Conservation (phyloP, 1,139 yeast species). For the Meyerozyma athensensis region DNA sequence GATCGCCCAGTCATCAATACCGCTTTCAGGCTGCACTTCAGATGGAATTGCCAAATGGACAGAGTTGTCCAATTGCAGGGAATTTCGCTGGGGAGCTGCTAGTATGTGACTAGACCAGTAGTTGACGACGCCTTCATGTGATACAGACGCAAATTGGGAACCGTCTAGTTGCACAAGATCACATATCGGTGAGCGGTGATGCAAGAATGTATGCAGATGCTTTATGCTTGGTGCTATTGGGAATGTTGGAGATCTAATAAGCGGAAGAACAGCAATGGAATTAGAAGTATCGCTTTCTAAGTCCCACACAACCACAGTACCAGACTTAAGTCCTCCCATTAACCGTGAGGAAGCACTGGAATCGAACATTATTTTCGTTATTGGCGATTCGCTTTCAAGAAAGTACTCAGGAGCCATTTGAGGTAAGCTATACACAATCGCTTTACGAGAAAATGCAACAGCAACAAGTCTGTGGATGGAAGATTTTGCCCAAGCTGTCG, state of each 20-base stretch:
- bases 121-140: constrained; percentile 33
- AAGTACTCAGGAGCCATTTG: constrained; percentile 43
- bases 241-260: constrained; percentile 23
- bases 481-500: constrained; percentile 9
- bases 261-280: constrained; percentile 22
- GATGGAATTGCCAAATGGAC: not conserved
- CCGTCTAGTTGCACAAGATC: constrained; percentile 4
- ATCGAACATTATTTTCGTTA: constrained; percentile 41
- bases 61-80: constrained; percentile 13
- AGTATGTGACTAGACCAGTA: constrained; percentile 39
- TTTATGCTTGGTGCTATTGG: constrained; percentile 8
- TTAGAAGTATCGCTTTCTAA: constrained; percentile 14
- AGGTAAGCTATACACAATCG: constrained; percentile 24
- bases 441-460: constrained; percentile 11
- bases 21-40: not conserved
- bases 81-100: constrained; percentile 26
- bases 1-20: not conserved
- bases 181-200: constrained; percentile 4
- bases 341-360: constrained; percentile 23
- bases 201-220: not conserved
- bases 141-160: constrained; percentile 22
- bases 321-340: constrained; percentile 36
- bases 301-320: constrained; percentile 40
- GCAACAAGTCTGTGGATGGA: not conserved
- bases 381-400: constrained; percentile 36